Conservation (phyloP, 805 yeast genomes). For the Pichia gijzeniarum region DNA sequence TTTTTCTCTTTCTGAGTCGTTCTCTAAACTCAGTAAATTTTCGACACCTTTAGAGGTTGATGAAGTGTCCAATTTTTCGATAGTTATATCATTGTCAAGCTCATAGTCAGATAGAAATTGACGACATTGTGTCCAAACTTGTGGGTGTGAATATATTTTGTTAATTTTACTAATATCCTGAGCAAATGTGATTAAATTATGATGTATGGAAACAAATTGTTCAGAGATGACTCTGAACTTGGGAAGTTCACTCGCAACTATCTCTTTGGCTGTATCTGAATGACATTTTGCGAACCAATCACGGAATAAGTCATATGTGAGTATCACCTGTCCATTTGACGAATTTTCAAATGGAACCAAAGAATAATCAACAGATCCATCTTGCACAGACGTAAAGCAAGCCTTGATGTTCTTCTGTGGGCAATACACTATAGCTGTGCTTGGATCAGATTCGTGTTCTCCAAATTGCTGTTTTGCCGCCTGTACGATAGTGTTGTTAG, state of each 20-base stretch:
- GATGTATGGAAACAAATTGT: slow-evolving; percentile 77
- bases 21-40: slow-evolving; percentile 32
- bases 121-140: slow-evolving; percentile 92
- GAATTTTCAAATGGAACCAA: slow-evolving; percentile 92
- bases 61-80: slow-evolving; percentile 53
- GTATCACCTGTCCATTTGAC: slow-evolving; percentile 87
- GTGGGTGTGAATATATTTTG: slow-evolving; percentile 86
- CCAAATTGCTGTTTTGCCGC: slow-evolving; percentile 43
- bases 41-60: slow-evolving; percentile 88
- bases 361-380: slow-evolving; percentile 50
- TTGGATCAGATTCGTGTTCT: slow-evolving; percentile 16
- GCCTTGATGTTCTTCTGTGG: slow-evolving; percentile 43
- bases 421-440: slow-evolving; percentile 19
- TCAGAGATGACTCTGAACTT: slow-evolving; percentile 59
- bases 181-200: slow-evolving; percentile 55
- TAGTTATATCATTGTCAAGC: slow-evolving; percentile 27
- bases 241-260: slow-evolving; percentile 19
- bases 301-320: slow-evolving; percentile 75
- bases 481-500: background rate
- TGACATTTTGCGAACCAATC: slow-evolving; percentile 43
- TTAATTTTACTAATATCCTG: slow-evolving; percentile 39
- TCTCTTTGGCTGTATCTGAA: background rate
- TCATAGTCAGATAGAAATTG: slow-evolving; percentile 41
- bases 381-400: slow-evolving; percentile 53
- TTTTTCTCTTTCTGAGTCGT: slow-evolving; percentile 29